phyloP scores from a whole-genome alignment of 495 filamentous ascomycete genomes.

The Terfezia claveryi region DNA sequence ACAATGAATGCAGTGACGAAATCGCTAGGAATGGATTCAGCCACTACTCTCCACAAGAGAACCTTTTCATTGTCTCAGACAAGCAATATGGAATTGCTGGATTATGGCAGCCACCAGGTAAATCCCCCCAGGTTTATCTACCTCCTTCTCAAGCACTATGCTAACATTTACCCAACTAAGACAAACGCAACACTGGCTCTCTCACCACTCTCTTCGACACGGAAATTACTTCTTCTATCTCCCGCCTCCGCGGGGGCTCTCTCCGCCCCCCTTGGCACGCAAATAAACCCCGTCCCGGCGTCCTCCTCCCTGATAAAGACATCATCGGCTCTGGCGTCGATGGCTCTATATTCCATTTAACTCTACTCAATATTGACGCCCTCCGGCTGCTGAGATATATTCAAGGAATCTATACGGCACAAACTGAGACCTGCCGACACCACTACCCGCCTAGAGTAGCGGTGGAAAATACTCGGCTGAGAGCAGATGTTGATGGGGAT shows the following conservation, averaged over 20 bases:
- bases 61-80: slow-evolving; percentile 15
- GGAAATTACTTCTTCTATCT: slow-evolving; percentile 14
- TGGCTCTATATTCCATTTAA: slow-evolving; percentile 17
- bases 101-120: slow-evolving; percentile 15
- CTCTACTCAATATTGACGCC: slow-evolving; percentile 9
- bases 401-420: slow-evolving; percentile 10
- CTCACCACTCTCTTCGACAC: slow-evolving; percentile 14
- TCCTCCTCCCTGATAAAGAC: slow-evolving; percentile 8
- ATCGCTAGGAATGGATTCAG: slow-evolving; percentile 17
- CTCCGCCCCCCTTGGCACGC: slow-evolving; percentile 15
- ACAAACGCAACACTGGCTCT: slow-evolving; percentile 10
- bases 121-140: background rate
- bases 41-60: slow-evolving; percentile 9
- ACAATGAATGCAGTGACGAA: slow-evolving; percentile 8
- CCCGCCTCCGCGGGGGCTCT: slow-evolving; percentile 13
- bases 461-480: slow-evolving; percentile 6
- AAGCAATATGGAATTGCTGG: slow-evolving; percentile 17
- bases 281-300: slow-evolving; percentile 10
- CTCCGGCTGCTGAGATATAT: slow-evolving; percentile 11
- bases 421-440: slow-evolving; percentile 1
- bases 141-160: background rate
- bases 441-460: background rate
- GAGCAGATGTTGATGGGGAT: slow-evolving; percentile 14
- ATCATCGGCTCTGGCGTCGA: slow-evolving; percentile 18
- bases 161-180: background rate